Conservation (phyloP, 129 eudicot genomes). For the Tagetes erecta region DNA sequence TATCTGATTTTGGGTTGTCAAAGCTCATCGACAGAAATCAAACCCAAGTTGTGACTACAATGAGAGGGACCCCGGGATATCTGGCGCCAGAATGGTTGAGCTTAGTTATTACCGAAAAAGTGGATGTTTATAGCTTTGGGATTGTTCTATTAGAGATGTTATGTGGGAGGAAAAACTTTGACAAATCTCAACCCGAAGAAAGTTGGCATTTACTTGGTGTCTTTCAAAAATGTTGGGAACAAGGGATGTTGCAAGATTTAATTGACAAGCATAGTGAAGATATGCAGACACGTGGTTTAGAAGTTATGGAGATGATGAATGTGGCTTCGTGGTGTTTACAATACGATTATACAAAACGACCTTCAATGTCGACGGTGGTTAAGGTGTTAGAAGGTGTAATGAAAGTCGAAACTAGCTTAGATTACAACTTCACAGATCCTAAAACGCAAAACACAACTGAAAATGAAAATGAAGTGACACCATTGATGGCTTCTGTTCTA, state of each 20-base stretch:
- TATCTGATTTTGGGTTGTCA: too few species aligned
- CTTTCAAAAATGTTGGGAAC: neutral
- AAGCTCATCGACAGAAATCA: too few species aligned
- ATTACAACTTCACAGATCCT: neutral
- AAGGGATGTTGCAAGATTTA: too few species aligned
- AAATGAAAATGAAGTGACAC: neutral
- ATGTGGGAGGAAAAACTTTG: neutral
- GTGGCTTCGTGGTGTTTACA: conserved; percentile 6
- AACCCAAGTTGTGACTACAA: too few species aligned
- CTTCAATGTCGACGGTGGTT: conserved; percentile 1
- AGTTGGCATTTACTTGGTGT: neutral
- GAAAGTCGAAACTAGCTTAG: neutral
- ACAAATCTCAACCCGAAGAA: neutral
- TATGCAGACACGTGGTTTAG: neutral
- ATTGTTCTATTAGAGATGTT: neutral
- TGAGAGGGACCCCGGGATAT: too few species aligned
- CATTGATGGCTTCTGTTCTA: neutral
- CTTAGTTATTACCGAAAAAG: neutral
- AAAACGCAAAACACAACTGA: neutral
- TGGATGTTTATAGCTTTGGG: conserved; percentile 1
- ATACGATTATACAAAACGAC: neutral
- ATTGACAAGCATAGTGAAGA: too few species aligned
- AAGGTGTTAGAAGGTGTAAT: neutral
- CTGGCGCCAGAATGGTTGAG: conserved; percentile 2
- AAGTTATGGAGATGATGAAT: neutral